Evolutionary conservation across 805 yeast genomes (phyloP).

Genomic region (Candida suzukii): DNA sequence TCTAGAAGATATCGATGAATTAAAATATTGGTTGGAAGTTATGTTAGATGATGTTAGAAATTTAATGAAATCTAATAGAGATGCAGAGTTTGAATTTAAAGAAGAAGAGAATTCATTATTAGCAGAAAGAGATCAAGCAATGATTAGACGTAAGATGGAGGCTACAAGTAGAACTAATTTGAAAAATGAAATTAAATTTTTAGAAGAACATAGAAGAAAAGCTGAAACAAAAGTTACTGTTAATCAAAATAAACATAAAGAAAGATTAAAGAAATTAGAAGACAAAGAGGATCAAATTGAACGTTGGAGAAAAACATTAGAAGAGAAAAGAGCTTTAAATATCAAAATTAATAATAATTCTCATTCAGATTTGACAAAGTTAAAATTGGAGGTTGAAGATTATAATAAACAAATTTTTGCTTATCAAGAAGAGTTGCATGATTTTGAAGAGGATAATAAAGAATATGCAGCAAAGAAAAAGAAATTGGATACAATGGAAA

Average conservation of each 20-base stretch:
- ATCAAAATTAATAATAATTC: slow-evolving; percentile 9
- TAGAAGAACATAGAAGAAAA: slow-evolving; percentile 33
- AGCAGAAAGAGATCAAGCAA: slow-evolving; percentile 28
- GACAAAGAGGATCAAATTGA: slow-evolving; percentile 27
- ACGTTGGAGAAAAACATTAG: slow-evolving; percentile 25
- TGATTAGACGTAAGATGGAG: slow-evolving; percentile 32
- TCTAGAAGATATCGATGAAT: slow-evolving; percentile 34
- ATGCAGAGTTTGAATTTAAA: slow-evolving; percentile 26
- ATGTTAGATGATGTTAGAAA: slow-evolving; percentile 34
- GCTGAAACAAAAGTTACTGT: slow-evolving; percentile 28
- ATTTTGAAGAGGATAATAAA: slow-evolving; percentile 25
- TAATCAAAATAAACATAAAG: slow-evolving; percentile 22
- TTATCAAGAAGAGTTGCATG: slow-evolving; percentile 20
- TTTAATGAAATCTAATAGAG: slow-evolving; percentile 25
- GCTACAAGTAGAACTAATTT: slow-evolving; percentile 32
- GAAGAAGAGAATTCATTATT: slow-evolving; percentile 30
- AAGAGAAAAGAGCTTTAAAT: slow-evolving; percentile 14
- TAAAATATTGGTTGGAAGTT: slow-evolving; percentile 33
- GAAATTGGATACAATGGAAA: slow-evolving; percentile 17
- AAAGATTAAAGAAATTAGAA: slow-evolving; percentile 22
- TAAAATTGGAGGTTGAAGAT: slow-evolving; percentile 16
- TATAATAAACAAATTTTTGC: slow-evolving; percentile 20
- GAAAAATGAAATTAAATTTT: slow-evolving; percentile 32
- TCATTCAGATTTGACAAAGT: slow-evolving; percentile 11
- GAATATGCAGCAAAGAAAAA: slow-evolving; percentile 19